These are phyloP conservation scores for Ambrosiella xylebori DNA, from an alignment of 2,329 filamentous ascomycete genomes.

Conservation along the genomic window DNA sequence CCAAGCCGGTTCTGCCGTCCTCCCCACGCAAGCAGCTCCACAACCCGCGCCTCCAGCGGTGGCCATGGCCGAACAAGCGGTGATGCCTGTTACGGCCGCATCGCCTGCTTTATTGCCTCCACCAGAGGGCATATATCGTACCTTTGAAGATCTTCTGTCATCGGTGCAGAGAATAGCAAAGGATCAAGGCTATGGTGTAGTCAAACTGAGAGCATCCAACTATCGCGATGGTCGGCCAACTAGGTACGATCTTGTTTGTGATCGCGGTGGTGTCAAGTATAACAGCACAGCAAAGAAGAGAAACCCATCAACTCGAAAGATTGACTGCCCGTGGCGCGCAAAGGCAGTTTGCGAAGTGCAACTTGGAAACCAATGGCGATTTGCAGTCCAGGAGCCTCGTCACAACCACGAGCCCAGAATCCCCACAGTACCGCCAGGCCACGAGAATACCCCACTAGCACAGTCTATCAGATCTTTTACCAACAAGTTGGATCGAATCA, in stretches of 20 bases:
- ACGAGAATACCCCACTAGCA: conserved; percentile 39
- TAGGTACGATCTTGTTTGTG: conserved; percentile 45
- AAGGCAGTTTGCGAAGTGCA: conserved; percentile 48
- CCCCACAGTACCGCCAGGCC: conserved; percentile 34
- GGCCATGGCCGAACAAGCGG: conserved; percentile 20
- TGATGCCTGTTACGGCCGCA: conserved; percentile 29
- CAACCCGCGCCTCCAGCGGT: conserved; percentile 15
- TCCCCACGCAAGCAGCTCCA: conserved; percentile 2
- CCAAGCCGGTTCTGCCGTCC: not conserved
- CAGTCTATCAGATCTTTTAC: conserved; percentile 40
- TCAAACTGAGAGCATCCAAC: conserved; percentile 45
- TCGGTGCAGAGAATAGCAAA: conserved; percentile 43
- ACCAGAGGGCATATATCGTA: conserved; percentile 41
- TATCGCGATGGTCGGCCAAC: conserved; percentile 46
- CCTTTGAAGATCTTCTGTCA: conserved; percentile 40
- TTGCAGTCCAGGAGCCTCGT: conserved; percentile 40
- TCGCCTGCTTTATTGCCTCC: conserved; percentile 34
- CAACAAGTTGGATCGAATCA: conserved; percentile 42
- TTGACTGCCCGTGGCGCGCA: conserved; percentile 45
- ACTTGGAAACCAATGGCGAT: conserved; percentile 46
- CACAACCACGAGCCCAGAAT: conserved; percentile 45
- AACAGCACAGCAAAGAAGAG: conserved; percentile 48
- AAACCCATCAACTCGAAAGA: conserved; percentile 45
- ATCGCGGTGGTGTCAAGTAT: conserved; percentile 47
- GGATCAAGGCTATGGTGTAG: conserved; percentile 44